phyloP scores from a whole-genome alignment of 2,329 filamentous ascomycete species.

The Furcasterigmium sp. region DNA sequence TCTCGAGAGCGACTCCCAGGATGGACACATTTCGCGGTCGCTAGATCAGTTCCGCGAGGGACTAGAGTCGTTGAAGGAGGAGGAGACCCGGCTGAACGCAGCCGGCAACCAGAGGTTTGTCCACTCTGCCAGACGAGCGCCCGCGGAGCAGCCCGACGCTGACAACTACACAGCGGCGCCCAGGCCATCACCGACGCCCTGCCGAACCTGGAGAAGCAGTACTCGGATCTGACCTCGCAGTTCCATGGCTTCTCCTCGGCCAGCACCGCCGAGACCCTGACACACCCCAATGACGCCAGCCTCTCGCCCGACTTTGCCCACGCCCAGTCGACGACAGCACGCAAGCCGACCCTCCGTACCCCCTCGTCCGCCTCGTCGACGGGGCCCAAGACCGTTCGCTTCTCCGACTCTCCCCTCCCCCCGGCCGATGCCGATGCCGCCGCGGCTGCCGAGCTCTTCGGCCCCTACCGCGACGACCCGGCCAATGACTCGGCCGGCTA shows the following conservation, averaged over 20 bases:
- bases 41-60: slow-evolving; percentile 82
- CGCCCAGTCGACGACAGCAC: slow-evolving; percentile 39
- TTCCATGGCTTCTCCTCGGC: slow-evolving; percentile 64
- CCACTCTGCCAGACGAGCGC: no score
- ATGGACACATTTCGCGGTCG: slow-evolving; percentile 83
- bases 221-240: slow-evolving; percentile 70
- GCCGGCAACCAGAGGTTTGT: slow-evolving; percentile 58
- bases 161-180: slow-evolving; percentile 36
- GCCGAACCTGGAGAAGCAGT: slow-evolving; percentile 65
- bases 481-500: slow-evolving; percentile 48
- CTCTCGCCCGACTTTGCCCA: slow-evolving; percentile 60
- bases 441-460: slow-evolving; percentile 39
- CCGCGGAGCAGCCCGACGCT: no score
- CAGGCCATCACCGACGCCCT: slow-evolving; percentile 58
- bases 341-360: slow-evolving; percentile 19
- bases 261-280: slow-evolving; percentile 43
- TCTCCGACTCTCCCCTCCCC: slow-evolving; percentile 59
- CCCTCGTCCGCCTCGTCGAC: slow-evolving; percentile 23
- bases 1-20: slow-evolving; percentile 73
- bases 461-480: slow-evolving; percentile 68
- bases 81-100: slow-evolving; percentile 59
- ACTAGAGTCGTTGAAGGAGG: slow-evolving; percentile 62
- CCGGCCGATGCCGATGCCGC: slow-evolving; percentile 37
- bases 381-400: slow-evolving; percentile 73
- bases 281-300: slow-evolving; percentile 58